Base-by-base conservation (phyloP, 495 filamentous ascomycete species). In the Durotheca rogersii region DNA sequence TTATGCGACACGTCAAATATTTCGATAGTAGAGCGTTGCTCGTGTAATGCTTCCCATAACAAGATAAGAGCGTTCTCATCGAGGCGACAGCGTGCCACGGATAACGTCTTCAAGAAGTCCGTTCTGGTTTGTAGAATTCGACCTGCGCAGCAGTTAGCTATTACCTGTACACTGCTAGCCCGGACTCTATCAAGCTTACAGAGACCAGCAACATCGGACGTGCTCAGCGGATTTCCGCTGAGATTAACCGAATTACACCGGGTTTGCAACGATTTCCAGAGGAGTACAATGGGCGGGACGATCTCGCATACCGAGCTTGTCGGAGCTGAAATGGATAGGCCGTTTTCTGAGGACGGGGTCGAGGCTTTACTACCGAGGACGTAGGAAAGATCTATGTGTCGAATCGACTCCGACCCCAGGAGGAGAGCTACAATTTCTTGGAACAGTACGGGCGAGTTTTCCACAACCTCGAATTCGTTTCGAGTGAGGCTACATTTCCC, bases 221-320 rank as follows among this genome's bases (percentile, higher is more conserved):
- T 87, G 27, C 84, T 85, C n/a, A 94, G 75, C 54, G 85, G 79
- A 60, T 95, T 95, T 9, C 88, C 89, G 45, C 83, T 89, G 43
- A 97, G 67, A 35, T 80, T 80, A 35, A 97, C 81, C 81, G 84
- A 95, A 66, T 84, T 88, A 44, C 86, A 84, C 65, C 81, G 88
- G 6, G 84, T 96, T 61, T 81, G 75, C 62, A 85, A 81, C 53
- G 76, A 81, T 41, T 77, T 82, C 68, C 84, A 94, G 14, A 87
- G 73, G 11, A 89, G 86, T 60, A 89, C 84, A 4, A 95, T 72
- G 11, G 88, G 89, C 41, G 90, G 85, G 23, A 85, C 82, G 44
- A 94, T 84, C 19, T 86, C 88, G 60, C 87, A 91, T 15, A 41
- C 42, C 23, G 16, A 35, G 16, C 12, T 31, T 7, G 42, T 44